These are phyloP conservation scores for Yamadazyma oceani DNA, from an alignment of 1,139 yeast species.

Conservation along the genomic window DNA sequence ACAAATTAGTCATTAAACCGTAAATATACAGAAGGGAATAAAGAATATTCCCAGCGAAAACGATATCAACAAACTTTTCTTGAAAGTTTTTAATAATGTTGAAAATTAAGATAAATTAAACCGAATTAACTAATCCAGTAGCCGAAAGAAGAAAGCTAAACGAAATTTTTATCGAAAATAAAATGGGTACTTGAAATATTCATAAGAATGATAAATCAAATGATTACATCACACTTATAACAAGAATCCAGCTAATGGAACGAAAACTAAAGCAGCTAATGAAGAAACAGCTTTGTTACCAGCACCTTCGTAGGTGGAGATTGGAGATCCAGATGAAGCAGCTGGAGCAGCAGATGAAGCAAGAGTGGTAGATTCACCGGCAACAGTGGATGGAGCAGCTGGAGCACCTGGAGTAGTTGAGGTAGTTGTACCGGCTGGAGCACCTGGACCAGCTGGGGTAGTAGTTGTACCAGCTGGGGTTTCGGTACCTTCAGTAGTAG, in stretches of 20 bases:
- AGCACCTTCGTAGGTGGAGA: slow-evolving; percentile 24
- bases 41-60: background rate
- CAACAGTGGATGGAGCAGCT: slow-evolving; percentile 19
- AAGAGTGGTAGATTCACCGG: slow-evolving; percentile 16
- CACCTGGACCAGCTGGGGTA: slow-evolving; percentile 11
- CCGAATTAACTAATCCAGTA: background rate
- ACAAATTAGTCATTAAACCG: slow-evolving; percentile 2
- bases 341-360: slow-evolving; percentile 26
- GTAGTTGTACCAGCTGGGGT: slow-evolving; percentile 18
- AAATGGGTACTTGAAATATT: no score
- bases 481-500: slow-evolving; percentile 9
- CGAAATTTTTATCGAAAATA: slow-evolving; percentile 1
- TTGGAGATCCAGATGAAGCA: slow-evolving; percentile 17
- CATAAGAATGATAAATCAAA: background rate
- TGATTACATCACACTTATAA: slow-evolving; percentile 10
- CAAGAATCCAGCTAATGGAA: slow-evolving; percentile 16
- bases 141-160: background rate
- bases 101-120: background rate
- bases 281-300: slow-evolving; percentile 28
- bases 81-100: no score
- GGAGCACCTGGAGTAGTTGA: slow-evolving; percentile 18
- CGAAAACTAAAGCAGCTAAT: slow-evolving; percentile 12
- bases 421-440: slow-evolving; percentile 8
- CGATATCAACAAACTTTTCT: background rate
- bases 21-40: background rate